A percentile compares a stretch with the other conserved stretches of the same genome.
These are phyloP conservation scores for Cryptococcus sp. DNA, from an alignment of 1,284 basidiomycete genomes.

Conservation along the genomic window DNA sequence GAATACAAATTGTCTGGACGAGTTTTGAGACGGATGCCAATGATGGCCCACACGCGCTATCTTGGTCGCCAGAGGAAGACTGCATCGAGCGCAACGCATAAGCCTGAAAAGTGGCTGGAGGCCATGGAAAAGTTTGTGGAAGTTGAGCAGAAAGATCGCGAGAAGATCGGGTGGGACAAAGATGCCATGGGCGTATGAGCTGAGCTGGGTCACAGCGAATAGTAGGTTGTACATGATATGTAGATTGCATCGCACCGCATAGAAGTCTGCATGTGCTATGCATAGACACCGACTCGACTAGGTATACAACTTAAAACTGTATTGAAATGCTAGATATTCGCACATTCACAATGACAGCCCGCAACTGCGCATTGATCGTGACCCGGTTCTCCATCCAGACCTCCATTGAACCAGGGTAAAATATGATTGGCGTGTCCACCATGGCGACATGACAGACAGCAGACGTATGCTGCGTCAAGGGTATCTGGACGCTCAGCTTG, in stretches of 20 bases:
- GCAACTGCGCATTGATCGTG: slow-evolving; percentile 44
- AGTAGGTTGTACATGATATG: too few species aligned
- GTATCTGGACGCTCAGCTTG: slow-evolving; percentile 16
- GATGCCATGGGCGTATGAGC: neutral
- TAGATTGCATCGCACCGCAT: neutral
- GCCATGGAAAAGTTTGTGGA: slow-evolving; percentile 70
- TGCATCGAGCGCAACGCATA: neutral
- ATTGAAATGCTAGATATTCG: slow-evolving; percentile 11
- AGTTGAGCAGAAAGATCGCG: slow-evolving; percentile 14
- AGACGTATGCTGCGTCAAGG: slow-evolving; percentile 42
- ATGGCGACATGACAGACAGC: slow-evolving; percentile 6
- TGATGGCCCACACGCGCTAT: slow-evolving; percentile 81
- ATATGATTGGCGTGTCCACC: slow-evolving; percentile 44
- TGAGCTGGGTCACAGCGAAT: too few species aligned
- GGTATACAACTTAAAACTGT: neutral
- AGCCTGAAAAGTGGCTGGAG: slow-evolving; percentile 36
- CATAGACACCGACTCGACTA: neutral
- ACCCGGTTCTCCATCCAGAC: slow-evolving; percentile 33
- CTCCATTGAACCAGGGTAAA: slow-evolving; percentile 44
- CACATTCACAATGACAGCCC: slow-evolving; percentile 43
- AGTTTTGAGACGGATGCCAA: slow-evolving; percentile 80
- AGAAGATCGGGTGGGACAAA: slow-evolving; percentile 4
- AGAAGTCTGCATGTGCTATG: too few species aligned
- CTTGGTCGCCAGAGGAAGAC: slow-evolving; percentile 46
- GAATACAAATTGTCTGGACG: slow-evolving; percentile 80